Base-by-base conservation (phyloP, 1,139 yeast genomes). In the Trichomonascaceae sp. region DNA sequence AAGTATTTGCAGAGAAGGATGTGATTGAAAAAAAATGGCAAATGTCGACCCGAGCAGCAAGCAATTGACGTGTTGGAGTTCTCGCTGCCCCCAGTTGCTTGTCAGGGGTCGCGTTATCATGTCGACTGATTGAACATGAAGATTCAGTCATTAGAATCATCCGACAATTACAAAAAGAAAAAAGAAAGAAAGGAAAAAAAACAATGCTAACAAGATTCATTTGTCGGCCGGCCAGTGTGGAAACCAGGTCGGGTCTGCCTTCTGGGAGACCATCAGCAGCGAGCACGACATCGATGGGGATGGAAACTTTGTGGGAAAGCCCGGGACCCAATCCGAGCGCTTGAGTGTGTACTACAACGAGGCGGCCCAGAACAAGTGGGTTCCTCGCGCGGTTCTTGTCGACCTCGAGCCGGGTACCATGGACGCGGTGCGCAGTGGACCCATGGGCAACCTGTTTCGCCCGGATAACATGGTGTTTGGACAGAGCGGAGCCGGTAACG, bases 151-250 rank as follows among this genome's bases (percentile, higher is more conserved):
- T n/a, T n/a, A n/a, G n/a, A n/a, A n/a, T n/a, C n/a, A n/a, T n/a
- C n/a, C n/a, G n/a, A n/a, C n/a, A n/a, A n/a, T n/a, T n/a, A n/a
- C n/a, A n/a, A n/a, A n/a, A n/a, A n/a, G n/a, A n/a, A n/a, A n/a
- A n/a, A n/a, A n/a, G n/a, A n/a, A n/a, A n/a, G n/a, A n/a, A n/a
- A n/a, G n/a, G n/a, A n/a, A n/a, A n/a, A 26, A 6, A 8, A 26
- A n/a, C 13, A 6, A 9, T 26, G 16, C 35, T 22, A 32, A 32
- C 31, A 4, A 78, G 89, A 82, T 87, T 62, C 97, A 87, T 64
- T 72, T 87, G 62, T 87, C 96, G 43, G 79, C 96, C 39, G 97
- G 97, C 63, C 97, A 87, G 69, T 89, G 98, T 76, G 98, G 98
- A 76, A 89, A 89, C 75, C 98, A 89, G 67, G 85, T 89, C 52